phyloP scores from a whole-genome alignment of 306 rosid species.

The peach (Prunus persica) region DNA sequence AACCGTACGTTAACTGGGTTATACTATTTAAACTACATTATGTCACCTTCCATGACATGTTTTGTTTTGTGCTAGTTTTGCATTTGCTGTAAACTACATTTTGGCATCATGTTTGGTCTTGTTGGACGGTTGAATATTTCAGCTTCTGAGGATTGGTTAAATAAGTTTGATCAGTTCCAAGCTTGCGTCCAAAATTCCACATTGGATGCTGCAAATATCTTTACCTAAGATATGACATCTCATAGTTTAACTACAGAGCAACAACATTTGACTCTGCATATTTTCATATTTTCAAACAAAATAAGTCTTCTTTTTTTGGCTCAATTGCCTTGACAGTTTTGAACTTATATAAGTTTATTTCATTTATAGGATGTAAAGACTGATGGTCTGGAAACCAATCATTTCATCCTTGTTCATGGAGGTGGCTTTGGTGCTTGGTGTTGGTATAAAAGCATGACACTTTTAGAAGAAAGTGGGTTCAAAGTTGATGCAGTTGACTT shows the following conservation, averaged over 20 bases:
- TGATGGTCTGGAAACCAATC: slow-evolving; percentile 65
- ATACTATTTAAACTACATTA: too few species aligned
- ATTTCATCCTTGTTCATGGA: slow-evolving; percentile 73
- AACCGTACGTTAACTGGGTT: neutral
- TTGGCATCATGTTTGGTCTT: neutral
- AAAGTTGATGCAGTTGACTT: slow-evolving; percentile 73
- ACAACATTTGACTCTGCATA: too few species aligned
- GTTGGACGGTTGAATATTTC: neutral
- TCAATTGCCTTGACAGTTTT: neutral
- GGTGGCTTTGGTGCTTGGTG: slow-evolving; percentile 96
- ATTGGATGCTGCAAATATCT: neutral
- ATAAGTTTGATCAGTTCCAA: neutral
- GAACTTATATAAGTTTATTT: neutral
- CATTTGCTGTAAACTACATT: too few species aligned
- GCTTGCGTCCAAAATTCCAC: neutral
- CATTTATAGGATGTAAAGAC: slow-evolving; percentile 42
- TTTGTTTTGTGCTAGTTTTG: too few species aligned
- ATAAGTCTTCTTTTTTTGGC: too few species aligned
- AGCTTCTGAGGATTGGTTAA: neutral
- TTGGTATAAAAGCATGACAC: slow-evolving; percentile 83
- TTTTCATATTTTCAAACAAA: too few species aligned
- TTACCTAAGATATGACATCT: too few species aligned
- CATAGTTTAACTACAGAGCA: too few species aligned
- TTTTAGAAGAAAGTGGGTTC: slow-evolving; percentile 69
- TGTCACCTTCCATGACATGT: too few species aligned